A percentile compares a stretch with the other conserved stretches of the same genome.
Evolutionary conservation across 176 grass and related monocot genomes (phyloP).

Genomic region (Luzula sylvatica): DNA sequence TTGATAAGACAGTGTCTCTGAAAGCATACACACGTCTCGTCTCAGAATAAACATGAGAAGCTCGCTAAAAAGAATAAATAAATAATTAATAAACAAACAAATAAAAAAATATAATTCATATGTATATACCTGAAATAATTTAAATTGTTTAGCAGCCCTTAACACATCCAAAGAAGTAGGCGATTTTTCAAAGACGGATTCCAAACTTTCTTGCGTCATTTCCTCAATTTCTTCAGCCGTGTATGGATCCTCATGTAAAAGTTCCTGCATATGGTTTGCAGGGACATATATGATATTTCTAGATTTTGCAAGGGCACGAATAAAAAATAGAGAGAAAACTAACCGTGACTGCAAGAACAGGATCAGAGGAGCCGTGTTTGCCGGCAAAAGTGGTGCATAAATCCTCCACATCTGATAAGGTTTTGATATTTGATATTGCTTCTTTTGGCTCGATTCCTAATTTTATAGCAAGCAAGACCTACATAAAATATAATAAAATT

Average conservation of each 20-base stretch:
- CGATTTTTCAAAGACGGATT: slow-evolving; percentile 56
- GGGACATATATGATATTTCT: too few species aligned
- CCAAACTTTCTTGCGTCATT: slow-evolving; percentile 47
- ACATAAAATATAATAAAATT: too few species aligned
- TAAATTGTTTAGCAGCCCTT: slow-evolving; percentile 67
- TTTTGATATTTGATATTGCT: slow-evolving; percentile 47
- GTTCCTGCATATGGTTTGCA: slow-evolving; percentile 27
- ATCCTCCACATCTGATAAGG: slow-evolving; percentile 79
- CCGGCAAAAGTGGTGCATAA: slow-evolving; percentile 62
- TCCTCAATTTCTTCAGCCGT: slow-evolving; percentile 65
- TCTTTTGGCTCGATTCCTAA: slow-evolving; percentile 66
- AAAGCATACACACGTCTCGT: slow-evolving; percentile 81
- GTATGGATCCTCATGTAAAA: slow-evolving; percentile 73
- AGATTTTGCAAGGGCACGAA: neutral
- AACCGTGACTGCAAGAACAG: slow-evolving; percentile 72
- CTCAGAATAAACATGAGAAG: slow-evolving; percentile 87
- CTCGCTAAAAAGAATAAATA: slow-evolving; percentile 44
- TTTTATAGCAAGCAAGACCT: slow-evolving; percentile 89
- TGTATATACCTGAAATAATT: slow-evolving; percentile 69
- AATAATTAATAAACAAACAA: neutral
- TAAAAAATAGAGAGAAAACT: neutral
- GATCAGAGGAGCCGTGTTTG: slow-evolving; percentile 67
- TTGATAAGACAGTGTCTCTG: slow-evolving; percentile 63
- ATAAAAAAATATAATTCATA: neutral
- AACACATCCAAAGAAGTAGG: slow-evolving; percentile 80